These are phyloP conservation scores for Orbilia ellipsospora DNA, from an alignment of 2,329 filamentous ascomycete genomes.

Conservation along the genomic window DNA sequence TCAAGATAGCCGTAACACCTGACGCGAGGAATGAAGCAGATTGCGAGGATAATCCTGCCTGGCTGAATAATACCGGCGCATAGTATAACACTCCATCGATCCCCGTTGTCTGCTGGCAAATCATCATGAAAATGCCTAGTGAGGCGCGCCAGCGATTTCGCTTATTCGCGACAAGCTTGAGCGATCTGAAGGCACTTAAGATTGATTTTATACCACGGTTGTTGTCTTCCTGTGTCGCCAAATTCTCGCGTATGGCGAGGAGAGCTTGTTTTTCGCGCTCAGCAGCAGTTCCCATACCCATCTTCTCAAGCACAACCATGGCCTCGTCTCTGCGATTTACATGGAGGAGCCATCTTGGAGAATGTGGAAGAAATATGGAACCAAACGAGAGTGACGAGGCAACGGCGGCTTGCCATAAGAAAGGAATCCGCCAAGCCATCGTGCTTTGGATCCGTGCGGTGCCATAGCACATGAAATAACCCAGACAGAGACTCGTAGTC, in stretches of 20 bases:
- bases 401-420: constrained; percentile 65
- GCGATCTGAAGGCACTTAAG: constrained; percentile 30
- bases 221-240: constrained; percentile 57
- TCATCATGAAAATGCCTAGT: constrained; percentile 70
- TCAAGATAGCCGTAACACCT: constrained; percentile 70
- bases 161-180: constrained; percentile 61
- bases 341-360: constrained; percentile 70
- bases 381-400: constrained; percentile 63
- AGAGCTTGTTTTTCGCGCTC: constrained; percentile 67
- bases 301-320: constrained; percentile 61
- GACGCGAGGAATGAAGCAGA: constrained; percentile 72
- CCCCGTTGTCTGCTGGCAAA: constrained; percentile 71
- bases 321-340: constrained; percentile 64
- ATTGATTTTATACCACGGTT: constrained; percentile 56
- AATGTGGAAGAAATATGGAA: constrained; percentile 67
- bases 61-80: constrained; percentile 70
- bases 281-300: constrained; percentile 64
- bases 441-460: constrained; percentile 65
- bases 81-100: constrained; percentile 75
- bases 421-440: constrained; percentile 70
- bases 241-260: constrained; percentile 59
- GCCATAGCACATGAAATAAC: constrained; percentile 73
- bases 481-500: constrained; percentile 67
- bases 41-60: constrained; percentile 69
- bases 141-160: constrained; percentile 65